Evolutionary conservation across 768 basidiomycete species (phyloP), one percentile per base, ranked within the genome.

Genomic region (Kwoniella newhampshirensis): DNA sequence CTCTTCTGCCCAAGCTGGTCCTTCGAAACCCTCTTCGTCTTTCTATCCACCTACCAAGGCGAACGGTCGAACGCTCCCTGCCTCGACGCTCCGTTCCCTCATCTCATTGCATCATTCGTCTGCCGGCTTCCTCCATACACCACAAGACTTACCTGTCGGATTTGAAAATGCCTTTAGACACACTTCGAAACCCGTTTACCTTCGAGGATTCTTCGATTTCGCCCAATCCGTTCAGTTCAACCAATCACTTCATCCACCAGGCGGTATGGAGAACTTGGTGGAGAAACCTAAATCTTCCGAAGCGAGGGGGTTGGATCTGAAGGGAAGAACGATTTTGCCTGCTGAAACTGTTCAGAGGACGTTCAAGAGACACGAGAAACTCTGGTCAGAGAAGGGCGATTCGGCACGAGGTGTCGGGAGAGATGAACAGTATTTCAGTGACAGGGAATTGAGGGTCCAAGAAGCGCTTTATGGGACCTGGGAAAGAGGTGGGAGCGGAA

Each of bases 91-190:
- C 21, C 65, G 71, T 17, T 62, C 52, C 6, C 66, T 75, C 37
- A 64, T 75, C 27, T 57, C 63, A 12, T 62, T 75, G 1, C 70
- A 75, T 39, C 74, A 75, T 55, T 50, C 62, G 25, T 61, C 74
- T 3, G 52, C 68, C 2, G 63, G 67, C 17, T 75, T 72, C 65
- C 51, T 75, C 40, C 63, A 64, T n/a, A 28, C 60, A 17, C 41
- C 70, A n/a, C 23, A 41, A 35, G 50, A 62, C 6, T 23, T 67
- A 0, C 13, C 53, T 12, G 21, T 20, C 4, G 70, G 59, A 12
- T 68, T 71, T 56, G 46, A 59, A 17, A 66, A 62, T 11, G 51
- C 70, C 8, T 71, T 71, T 54, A 20, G 40, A 51, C 20, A 56
- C 39, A 60, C 51, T 13, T 15, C 39, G 40, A 21, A 40, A 1